Base-by-base conservation (phyloP, 164 flowering plant species). In the Aristolochia contorta region DNA sequence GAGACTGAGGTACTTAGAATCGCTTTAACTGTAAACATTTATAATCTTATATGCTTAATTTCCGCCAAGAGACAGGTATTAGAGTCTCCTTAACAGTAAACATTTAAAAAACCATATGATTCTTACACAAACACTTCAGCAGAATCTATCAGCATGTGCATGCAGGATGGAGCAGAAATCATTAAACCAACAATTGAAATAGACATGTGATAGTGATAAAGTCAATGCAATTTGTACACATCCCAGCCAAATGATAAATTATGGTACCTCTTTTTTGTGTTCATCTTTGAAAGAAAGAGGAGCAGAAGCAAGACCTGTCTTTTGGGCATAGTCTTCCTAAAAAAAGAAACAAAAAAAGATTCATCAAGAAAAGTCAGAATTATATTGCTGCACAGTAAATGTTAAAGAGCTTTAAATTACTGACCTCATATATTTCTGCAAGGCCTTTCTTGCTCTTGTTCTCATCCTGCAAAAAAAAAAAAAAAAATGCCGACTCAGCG, bases 401-500 rank as follows among this genome's bases (percentile, higher is more conserved):
- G 1, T 9, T 12, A 21, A 16, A 53, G 12, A 19, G n/a, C n/a
- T 14, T 24, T 33, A 41, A 48, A 27, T 47, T 15, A 70, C 84
- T 62, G 45, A 88, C 99, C 96, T 86, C 97, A 69, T 91, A 94
- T 54, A 86, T 62, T 71, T 91, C 96, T 63, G 82, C 95, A 61
- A 94, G 87, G 60, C 99, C 95, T 75, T 84, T 90, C 73, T 85
- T 84, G 84, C 96, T 94, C 71, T 91, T 90, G 71, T 79, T 88
- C 56, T 94, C 99, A 77, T 94, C 96, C 99, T 93, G 84, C 56
- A 72, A 18, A 56, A 22, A 37, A 53, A 16, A 21, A 72, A 18
- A 56, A 22, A 37, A 53, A 16, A 21, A 25, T 20, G 46, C n/a
- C 30, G 18, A 56, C 24, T 55, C 1, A 65, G 54, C 14, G 58